Evolutionary conservation across 2,329 filamentous ascomycete genomes (phyloP).

Genomic region (Arachnopeziza araneosa): DNA sequence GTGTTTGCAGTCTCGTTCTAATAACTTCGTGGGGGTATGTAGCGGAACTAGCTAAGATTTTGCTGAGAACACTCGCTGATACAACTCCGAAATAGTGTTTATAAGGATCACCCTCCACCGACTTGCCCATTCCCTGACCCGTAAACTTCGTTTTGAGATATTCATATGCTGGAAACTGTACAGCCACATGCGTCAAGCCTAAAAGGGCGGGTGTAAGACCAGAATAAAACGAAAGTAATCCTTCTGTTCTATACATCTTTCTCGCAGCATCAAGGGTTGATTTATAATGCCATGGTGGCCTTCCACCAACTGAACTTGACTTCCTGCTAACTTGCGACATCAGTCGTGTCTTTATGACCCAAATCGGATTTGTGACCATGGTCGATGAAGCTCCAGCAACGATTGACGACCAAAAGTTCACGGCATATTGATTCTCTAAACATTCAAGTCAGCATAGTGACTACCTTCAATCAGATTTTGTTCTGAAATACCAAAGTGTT

Average conservation of each 20-base stretch:
- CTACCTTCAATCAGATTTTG: neutral
- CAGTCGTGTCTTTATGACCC: slow-evolving; percentile 97
- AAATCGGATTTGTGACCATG: slow-evolving; percentile 92
- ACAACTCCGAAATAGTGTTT: slow-evolving; percentile 80
- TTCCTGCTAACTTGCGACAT: slow-evolving; percentile 80
- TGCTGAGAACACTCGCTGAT: slow-evolving; percentile 85
- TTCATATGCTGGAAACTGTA: slow-evolving; percentile 96
- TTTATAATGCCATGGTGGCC: slow-evolving; percentile 83
- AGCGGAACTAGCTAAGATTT: slow-evolving; percentile 86
- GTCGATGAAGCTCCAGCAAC: slow-evolving; percentile 90
- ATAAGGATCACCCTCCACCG: slow-evolving; percentile 47
- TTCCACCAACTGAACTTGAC: slow-evolving; percentile 46
- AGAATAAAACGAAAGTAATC: slow-evolving; percentile 87
- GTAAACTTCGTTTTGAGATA: slow-evolving; percentile 88
- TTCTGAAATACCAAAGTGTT: slow-evolving; percentile 52
- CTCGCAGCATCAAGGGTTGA: slow-evolving; percentile 85
- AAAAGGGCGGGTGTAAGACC: slow-evolving; percentile 88
- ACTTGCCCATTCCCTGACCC: slow-evolving; percentile 76
- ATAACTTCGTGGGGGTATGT: slow-evolving; percentile 98
- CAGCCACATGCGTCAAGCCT: slow-evolving; percentile 89
- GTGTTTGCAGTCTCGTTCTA: slow-evolving; percentile 87
- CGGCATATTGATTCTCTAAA: slow-evolving; percentile 66
- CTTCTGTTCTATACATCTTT: slow-evolving; percentile 94
- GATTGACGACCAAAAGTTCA: slow-evolving; percentile 85
- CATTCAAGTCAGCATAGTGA: neutral